Conservation (phyloP, 495 filamentous ascomycete species). For the Podospora fimiseda region DNA sequence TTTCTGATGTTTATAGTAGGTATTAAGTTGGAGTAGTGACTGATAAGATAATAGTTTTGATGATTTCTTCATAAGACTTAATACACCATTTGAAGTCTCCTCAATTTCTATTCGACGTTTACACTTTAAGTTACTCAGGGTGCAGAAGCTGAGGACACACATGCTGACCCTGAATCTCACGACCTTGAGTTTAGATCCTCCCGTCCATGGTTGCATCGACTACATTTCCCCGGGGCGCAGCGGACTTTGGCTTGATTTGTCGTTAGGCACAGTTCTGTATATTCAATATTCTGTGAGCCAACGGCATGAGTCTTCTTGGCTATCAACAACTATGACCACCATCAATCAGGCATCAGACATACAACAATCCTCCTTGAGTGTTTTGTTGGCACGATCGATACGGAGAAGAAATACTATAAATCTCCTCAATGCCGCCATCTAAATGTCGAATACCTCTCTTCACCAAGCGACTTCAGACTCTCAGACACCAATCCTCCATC, state of each 20-base stretch:
- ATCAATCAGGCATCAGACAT: not conserved
- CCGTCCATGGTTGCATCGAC: not conserved
- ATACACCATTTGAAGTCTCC: too few relatives aligned
- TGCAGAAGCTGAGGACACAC: not conserved
- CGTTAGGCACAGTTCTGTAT: not conserved
- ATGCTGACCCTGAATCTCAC: not conserved
- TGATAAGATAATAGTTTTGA: too few relatives aligned
- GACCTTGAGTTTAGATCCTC: not conserved
- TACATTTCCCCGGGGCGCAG: not conserved
- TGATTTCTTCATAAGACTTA: too few relatives aligned
- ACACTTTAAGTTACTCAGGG: too few relatives aligned
- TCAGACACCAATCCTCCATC: not conserved
- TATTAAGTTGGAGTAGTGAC: too few relatives aligned
- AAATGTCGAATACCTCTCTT: not conserved
- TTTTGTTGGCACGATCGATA: too few relatives aligned
- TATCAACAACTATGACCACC: too few relatives aligned
- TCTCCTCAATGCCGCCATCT: not conserved
- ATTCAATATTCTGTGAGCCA: too few relatives aligned
- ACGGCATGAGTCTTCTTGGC: too few relatives aligned
- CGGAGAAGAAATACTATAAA: not conserved
- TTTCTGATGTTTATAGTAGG: too few relatives aligned
- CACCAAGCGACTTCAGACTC: not conserved
- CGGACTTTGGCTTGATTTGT: not conserved
- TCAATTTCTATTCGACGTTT: too few relatives aligned
- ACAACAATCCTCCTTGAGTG: too few relatives aligned